phyloP scores from a whole-genome alignment of 768 basidiomycete species.

The Suillus hirtellus region DNA sequence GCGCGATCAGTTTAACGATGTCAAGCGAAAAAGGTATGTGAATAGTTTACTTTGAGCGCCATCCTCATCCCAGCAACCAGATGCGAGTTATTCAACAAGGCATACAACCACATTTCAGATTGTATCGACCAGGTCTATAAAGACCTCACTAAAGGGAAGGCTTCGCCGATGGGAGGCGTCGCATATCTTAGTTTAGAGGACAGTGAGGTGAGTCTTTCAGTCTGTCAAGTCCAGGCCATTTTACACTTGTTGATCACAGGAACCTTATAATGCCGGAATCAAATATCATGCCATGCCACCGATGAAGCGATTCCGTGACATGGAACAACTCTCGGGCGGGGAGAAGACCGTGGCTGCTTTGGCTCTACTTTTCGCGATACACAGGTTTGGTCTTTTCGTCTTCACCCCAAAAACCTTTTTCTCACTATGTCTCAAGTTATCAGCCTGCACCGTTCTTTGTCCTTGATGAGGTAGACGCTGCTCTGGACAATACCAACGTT shows the following conservation, averaged over 20 bases:
- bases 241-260: constrained; percentile 40
- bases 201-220: constrained; percentile 68
- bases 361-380: constrained; percentile 95
- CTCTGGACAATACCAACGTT: constrained; percentile 98
- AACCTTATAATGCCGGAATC: constrained; percentile 85
- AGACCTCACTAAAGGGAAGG: constrained; percentile 94
- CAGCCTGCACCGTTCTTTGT: constrained; percentile 98
- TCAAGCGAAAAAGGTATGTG: constrained; percentile 76
- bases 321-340: constrained; percentile 98
- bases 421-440: constrained; percentile 53
- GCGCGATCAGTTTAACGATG: constrained; percentile 88
- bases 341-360: constrained; percentile 98
- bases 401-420: background rate
- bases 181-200: constrained; percentile 97
- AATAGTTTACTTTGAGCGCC: background rate
- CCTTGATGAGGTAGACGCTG: constrained; percentile 97
- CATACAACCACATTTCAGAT: constrained; percentile 95
- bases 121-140: constrained; percentile 96
- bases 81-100: constrained; percentile 89
- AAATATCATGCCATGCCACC: constrained; percentile 99
- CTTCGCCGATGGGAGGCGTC: constrained; percentile 92
- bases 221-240: constrained; percentile 22
- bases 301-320: constrained; percentile 98
- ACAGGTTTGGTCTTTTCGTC: constrained; percentile 57
- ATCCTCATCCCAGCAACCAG: constrained; percentile 28